Evolutionary conservation across 1,284 basidiomycete genomes (phyloP), one percentile per base, ranked within the genome.

Genomic region (Rhizoctonia solani): DNA sequence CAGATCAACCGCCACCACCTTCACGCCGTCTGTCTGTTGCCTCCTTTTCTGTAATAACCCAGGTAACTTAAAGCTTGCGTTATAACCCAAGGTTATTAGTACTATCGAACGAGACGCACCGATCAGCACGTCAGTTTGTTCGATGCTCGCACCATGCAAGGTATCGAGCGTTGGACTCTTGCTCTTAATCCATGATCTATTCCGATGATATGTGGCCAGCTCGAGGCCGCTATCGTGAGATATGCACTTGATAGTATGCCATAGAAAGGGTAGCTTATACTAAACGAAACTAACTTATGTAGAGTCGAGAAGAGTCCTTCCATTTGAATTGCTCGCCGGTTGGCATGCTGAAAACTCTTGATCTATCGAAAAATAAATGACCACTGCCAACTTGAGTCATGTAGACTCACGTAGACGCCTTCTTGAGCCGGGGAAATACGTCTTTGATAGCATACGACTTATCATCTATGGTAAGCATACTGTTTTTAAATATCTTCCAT

Each of bases 1-100:
- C n/a, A n/a, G n/a, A n/a, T n/a, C n/a, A n/a, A n/a, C n/a, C n/a
- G n/a, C n/a, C n/a, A n/a, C n/a, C n/a, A n/a, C n/a, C n/a, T n/a
- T n/a, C 41, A 46, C 49, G 32, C 21, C 55, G 39, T 16, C 55
- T 44, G 9, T 41, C 41, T 41, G 41, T 58, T 13, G 55, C 37
- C 11, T 58, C 46, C 21, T 58, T 58, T 42, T 58, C 55, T 19
- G 41, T 27, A 27, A 58, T 58, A 27, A 58, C 55, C 55, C 55
- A 58, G 1, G 55, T 58, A n/a, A 58, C 55, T 58, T 4, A 4
- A n/a, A 2, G 3, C 29, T 25, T 13, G 9, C 29, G n/a, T n/a
- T n/a, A n/a, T 25, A 23, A 25, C 14, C 5, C 47, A 14, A 50
- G 3, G 4, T 25, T n/a, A 50, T 14, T 23, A 4, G 6, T 6